Conservation (phyloP, 345 rosid genomes). For the Linum usitatissimum region DNA sequence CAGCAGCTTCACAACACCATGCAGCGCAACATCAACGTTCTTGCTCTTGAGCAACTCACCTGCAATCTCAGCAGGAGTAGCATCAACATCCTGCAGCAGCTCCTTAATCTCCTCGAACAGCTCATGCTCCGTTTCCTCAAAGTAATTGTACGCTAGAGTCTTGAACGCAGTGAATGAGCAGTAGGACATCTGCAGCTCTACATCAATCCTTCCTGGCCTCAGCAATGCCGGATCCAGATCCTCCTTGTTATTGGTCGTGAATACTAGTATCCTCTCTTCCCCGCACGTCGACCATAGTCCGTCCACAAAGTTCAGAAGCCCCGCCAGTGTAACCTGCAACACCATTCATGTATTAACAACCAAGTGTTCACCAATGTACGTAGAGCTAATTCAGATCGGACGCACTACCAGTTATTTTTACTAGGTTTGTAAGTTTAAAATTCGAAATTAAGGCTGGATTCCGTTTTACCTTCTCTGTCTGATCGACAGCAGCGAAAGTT, state of each 20-base stretch:
- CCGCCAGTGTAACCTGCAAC: background rate
- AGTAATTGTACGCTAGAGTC: background rate
- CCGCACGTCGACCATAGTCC: background rate
- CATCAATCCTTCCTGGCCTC: background rate
- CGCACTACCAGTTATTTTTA: too few relatives aligned
- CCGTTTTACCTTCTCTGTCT: background rate
- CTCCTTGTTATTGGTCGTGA: background rate
- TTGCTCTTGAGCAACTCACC: background rate
- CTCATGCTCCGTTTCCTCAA: background rate
- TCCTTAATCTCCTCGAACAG: background rate
- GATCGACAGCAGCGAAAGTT: background rate
- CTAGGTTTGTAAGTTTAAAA: too few relatives aligned
- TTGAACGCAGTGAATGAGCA: slow-evolving; percentile 1
- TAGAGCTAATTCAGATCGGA: background rate
- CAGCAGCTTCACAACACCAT: background rate
- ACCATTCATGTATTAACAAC: background rate
- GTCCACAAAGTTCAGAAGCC: slow-evolving; percentile 1
- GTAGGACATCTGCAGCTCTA: background rate
- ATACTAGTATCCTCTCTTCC: background rate
- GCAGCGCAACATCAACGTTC: background rate
- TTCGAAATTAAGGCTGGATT: too few relatives aligned
- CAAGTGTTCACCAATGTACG: too few relatives aligned
- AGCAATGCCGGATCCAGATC: background rate
- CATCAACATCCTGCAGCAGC: background rate
- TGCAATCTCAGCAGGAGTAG: slow-evolving; percentile 1